Evolutionary conservation across 345 rosid genomes (phyloP).

Genomic region (Linum lewisii): DNA sequence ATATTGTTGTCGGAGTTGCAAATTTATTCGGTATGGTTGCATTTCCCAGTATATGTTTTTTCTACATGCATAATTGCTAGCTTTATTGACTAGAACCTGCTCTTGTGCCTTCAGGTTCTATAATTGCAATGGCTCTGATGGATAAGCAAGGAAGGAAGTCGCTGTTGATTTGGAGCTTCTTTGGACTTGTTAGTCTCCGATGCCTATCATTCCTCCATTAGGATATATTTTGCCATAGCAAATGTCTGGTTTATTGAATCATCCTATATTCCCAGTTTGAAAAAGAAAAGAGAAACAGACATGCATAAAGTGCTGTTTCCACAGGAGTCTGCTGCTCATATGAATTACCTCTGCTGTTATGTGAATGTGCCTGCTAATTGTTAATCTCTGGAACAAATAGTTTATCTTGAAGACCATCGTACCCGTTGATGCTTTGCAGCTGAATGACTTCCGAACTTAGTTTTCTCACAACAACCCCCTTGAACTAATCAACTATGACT

Average conservation of each 20-base stretch:
- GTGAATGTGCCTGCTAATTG: not conserved
- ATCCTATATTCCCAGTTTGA: not conserved
- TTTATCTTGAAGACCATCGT: no score
- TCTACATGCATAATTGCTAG: not conserved
- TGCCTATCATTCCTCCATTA: constrained; percentile 5
- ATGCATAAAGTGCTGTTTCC: not conserved
- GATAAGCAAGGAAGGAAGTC: constrained; percentile 80
- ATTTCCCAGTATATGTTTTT: constrained; percentile 10
- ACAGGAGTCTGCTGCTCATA: not conserved
- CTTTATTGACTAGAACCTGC: constrained; percentile 4
- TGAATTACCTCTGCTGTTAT: no score
- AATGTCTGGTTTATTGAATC: not conserved
- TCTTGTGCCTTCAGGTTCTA: constrained; percentile 47
- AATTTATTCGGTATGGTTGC: constrained; percentile 57
- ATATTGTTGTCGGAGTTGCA: constrained; percentile 61
- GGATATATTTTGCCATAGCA: not conserved
- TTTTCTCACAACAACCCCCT: no score
- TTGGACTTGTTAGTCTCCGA: constrained; percentile 53
- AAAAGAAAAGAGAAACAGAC: not conserved
- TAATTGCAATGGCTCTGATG: constrained; percentile 84
- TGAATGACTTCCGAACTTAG: no score
- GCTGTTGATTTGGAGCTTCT: constrained; percentile 73
- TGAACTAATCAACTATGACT: no score
- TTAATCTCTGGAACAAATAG: not conserved
- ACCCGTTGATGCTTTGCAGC: no score